Evolutionary conservation across 306 rosid species (phyloP).

Genomic region (Cucumis hystrix): DNA sequence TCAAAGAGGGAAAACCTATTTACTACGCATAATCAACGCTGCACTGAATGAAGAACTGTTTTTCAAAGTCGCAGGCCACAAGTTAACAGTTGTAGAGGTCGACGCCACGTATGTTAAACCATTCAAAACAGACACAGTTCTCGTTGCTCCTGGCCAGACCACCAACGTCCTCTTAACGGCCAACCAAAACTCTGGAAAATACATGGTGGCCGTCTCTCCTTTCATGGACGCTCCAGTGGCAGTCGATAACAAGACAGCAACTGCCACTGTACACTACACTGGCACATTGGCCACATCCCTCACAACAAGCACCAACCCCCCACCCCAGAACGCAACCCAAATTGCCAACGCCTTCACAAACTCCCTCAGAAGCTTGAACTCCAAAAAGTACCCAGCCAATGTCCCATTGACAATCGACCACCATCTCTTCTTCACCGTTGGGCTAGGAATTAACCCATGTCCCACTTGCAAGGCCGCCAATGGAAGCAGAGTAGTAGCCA

Average conservation of each 20-base stretch:
- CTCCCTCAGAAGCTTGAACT: constrained; percentile 52
- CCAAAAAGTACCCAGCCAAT: constrained; percentile 46
- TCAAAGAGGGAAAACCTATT: constrained; percentile 51
- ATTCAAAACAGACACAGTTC: constrained; percentile 44
- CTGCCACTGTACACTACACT: constrained; percentile 50
- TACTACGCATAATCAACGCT: constrained; percentile 75
- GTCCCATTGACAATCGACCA: constrained; percentile 51
- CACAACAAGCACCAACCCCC: constrained; percentile 37
- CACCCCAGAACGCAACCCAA: constrained; percentile 61
- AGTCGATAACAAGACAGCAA: constrained; percentile 49
- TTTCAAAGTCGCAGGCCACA: constrained; percentile 84
- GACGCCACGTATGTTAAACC: constrained; percentile 78
- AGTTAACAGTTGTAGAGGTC: constrained; percentile 60
- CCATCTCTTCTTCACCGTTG: constrained; percentile 46
- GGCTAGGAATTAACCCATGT: constrained; percentile 60
- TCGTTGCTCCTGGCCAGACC: constrained; percentile 83
- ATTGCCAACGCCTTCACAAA: constrained; percentile 35
- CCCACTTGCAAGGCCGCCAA: constrained; percentile 53
- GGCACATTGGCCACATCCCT: constrained; percentile 31
- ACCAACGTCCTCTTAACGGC: constrained; percentile 54
- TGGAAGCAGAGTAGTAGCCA: constrained; percentile 66
- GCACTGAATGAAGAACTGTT: constrained; percentile 95
- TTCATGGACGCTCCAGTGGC: constrained; percentile 58
- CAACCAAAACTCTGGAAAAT: constrained; percentile 41
- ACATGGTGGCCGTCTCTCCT: constrained; percentile 43